Percentiles rank a stretch among this genome's conserved stretches.
These are phyloP conservation scores for Brassica napus DNA, from an alignment of 345 rosid genomes.

Conservation along the genomic window Da-Ae NC_063450.1:49894001-49894500, in stretches of 20 bases:
- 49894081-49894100: too few species aligned
- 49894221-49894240: too few species aligned
- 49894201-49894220: too few species aligned
- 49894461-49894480: not conserved
- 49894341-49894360: not conserved
- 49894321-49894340: not conserved
- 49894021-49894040: too few species aligned
- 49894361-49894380: conserved; percentile 13
- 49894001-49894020: too few species aligned
- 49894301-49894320: not conserved
- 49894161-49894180: too few species aligned
- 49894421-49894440: not conserved
- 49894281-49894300: not conserved
- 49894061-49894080: too few species aligned
- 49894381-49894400: not conserved
- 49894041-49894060: too few species aligned
- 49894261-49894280: not conserved
- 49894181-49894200: too few species aligned
- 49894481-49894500: conserved; percentile 7
- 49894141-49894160: too few species aligned
- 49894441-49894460: not conserved
- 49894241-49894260: not conserved
- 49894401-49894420: not conserved
- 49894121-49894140: too few species aligned
- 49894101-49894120: too few species aligned